Evolutionary conservation across 768 basidiomycete genomes (phyloP).

Genomic region (Xerocomellus amylosporus): DNA sequence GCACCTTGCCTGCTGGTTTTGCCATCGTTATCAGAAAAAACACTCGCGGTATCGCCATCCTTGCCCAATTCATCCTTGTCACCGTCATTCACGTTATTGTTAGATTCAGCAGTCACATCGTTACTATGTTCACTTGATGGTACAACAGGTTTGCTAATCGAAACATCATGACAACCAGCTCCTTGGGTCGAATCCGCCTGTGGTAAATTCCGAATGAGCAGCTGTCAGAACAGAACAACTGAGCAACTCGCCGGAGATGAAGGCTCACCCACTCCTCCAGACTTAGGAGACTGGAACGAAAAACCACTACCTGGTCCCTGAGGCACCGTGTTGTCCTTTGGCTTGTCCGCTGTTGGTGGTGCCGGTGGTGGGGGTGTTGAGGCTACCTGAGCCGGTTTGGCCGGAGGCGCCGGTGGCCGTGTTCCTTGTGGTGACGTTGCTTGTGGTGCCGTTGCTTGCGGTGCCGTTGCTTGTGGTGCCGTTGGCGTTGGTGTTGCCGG

Average conservation of each 20-base stretch:
- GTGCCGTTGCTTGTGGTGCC: neutral
- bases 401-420: neutral
- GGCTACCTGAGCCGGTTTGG: neutral
- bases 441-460: neutral
- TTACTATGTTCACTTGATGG: conserved; percentile 23
- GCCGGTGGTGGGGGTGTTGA: neutral
- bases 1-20: conserved; percentile 14
- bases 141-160: conserved; percentile 28
- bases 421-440: neutral
- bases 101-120: conserved; percentile 24
- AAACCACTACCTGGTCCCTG: neutral
- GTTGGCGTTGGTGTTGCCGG: neutral
- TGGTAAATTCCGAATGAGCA: conserved; percentile 26
- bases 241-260: conserved; percentile 29
- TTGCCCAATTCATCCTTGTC: conserved; percentile 30
- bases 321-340: neutral
- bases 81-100: conserved; percentile 20
- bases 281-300: neutral
- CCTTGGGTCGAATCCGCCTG: conserved; percentile 12
- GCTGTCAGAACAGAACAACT: conserved; percentile 25
- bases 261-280: conserved; percentile 32
- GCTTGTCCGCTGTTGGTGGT: conserved; percentile 2
- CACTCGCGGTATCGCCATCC: conserved; percentile 17
- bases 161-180: conserved; percentile 13
- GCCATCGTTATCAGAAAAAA: conserved; percentile 22